Percentiles rank a stretch among this genome's conserved stretches.
These are phyloP conservation scores for Orbilia ellipsospora DNA, from an alignment of 2,329 filamentous ascomycete genomes.

Conservation along the genomic window DNA sequence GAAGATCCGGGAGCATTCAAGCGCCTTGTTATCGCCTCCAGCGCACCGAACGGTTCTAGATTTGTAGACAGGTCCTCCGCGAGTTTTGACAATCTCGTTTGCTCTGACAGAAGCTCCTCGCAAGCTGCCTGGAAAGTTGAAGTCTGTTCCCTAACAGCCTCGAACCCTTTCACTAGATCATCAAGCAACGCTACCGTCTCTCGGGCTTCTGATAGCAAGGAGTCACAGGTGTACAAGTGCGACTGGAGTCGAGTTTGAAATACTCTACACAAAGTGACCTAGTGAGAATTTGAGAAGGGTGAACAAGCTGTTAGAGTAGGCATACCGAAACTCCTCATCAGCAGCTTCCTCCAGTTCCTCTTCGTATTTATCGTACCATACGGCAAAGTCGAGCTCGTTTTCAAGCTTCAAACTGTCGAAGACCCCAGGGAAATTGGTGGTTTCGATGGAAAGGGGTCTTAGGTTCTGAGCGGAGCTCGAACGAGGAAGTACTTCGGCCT, in stretches of 20 bases:
- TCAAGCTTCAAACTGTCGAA: slow-evolving; percentile 37
- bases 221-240: slow-evolving; percentile 73
- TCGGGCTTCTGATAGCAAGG: slow-evolving; percentile 80
- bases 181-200: slow-evolving; percentile 80
- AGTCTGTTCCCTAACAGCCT: slow-evolving; percentile 86
- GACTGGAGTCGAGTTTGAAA: slow-evolving; percentile 74
- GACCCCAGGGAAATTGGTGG: slow-evolving; percentile 60
- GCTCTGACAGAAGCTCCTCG: slow-evolving; percentile 84
- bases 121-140: slow-evolving; percentile 93
- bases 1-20: slow-evolving; percentile 92
- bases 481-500: slow-evolving; percentile 56
- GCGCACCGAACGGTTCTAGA: slow-evolving; percentile 91
- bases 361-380: slow-evolving; percentile 71
- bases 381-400: slow-evolving; percentile 70
- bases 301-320: no score
- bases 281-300: no score
- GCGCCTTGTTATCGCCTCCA: slow-evolving; percentile 88
- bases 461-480: slow-evolving; percentile 57
- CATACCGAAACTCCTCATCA: slow-evolving; percentile 84
- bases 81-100: slow-evolving; percentile 79
- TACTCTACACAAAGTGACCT: slow-evolving; percentile 70
- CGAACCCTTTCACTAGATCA: slow-evolving; percentile 84
- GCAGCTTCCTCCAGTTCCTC: slow-evolving; percentile 80
- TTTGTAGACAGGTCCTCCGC: slow-evolving; percentile 88
- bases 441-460: slow-evolving; percentile 11